Evolutionary conservation across 768 basidiomycete species (phyloP).

Genomic region (Boletales sp.): DNA sequence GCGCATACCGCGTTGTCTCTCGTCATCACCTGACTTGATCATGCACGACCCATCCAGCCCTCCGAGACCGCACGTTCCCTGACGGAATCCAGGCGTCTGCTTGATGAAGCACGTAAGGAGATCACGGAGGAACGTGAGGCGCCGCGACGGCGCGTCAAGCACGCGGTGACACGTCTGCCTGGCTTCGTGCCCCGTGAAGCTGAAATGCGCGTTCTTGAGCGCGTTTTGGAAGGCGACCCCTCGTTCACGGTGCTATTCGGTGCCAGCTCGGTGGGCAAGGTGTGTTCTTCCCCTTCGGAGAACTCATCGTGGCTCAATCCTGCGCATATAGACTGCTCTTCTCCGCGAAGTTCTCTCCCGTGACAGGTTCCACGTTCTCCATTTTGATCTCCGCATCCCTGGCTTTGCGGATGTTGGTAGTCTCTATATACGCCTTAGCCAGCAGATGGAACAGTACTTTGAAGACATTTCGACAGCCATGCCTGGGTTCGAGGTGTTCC

Average conservation of each 20-base stretch:
- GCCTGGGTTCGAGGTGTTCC: constrained; percentile 68
- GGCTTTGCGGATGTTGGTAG: constrained; percentile 81
- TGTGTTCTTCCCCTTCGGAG: constrained; percentile 17
- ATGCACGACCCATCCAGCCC: constrained; percentile 45
- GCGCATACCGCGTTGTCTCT: constrained; percentile 21
- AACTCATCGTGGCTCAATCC: background rate
- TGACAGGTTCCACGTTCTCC: constrained; percentile 71
- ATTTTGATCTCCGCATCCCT: constrained; percentile 80
- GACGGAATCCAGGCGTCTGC: constrained; percentile 68
- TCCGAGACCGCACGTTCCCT: constrained; percentile 76
- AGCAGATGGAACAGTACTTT: constrained; percentile 81
- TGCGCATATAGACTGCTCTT: constrained; percentile 57
- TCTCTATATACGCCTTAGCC: constrained; percentile 71
- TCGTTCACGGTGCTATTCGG: constrained; percentile 81
- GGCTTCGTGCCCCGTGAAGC: constrained; percentile 67
- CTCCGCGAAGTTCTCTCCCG: constrained; percentile 72
- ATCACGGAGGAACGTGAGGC: constrained; percentile 66
- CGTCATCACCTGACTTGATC: constrained; percentile 8
- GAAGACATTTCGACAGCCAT: constrained; percentile 54
- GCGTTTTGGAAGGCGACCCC: constrained; percentile 62
- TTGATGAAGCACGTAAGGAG: constrained; percentile 77
- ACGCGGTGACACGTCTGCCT: constrained; percentile 75
- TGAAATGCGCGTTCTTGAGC: constrained; percentile 64
- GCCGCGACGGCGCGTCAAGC: constrained; percentile 63
- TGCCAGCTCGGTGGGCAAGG: constrained; percentile 81